Evolutionary conservation across 768 basidiomycete species (phyloP), one percentile per base, ranked within the genome.

Genomic region (Rhodotorula kratochvilovae): DNA sequence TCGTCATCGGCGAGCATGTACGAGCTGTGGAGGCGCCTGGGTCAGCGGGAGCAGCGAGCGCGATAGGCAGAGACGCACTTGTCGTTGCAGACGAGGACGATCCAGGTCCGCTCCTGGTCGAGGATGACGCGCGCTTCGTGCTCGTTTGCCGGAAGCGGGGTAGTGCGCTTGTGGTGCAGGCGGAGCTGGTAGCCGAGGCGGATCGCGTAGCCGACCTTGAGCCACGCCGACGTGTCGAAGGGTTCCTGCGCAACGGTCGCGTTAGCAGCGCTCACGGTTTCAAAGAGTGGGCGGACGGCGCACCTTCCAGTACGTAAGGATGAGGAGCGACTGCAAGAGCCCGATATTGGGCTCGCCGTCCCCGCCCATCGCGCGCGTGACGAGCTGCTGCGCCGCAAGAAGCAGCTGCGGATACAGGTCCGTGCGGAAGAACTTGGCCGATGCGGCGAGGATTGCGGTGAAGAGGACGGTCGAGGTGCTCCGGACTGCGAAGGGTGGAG

Each of bases 351-450:
- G 51, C 35, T 69, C 16, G 42, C 54, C 50, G 27, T 73, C 67
- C 39, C 59, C 54, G 48, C 48, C 48, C 35, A 61, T 63, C 15
- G 63, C 59, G 8, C 72, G 62, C 3, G 53, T 59, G 54, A 66
- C 51, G 45, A 73, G 67, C 27, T 66, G 59, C 51, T 70, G 54
- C 17, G 72, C 72, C 15, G 19, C 19, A n/a, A 53, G 6, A 29
- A 73, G 59, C 6, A 73, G 55, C 5, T 54, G 29, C 1, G 59
- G 54, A 33, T 73, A 70, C 21, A 73, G 35, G 33, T 73, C 65
- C 16, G 53, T 33, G 3, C 73, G 73, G 63, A 71, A 36, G 56
- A 75, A 75, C n/a, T 71, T 70, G 46, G 73, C 68, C 31, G 70
- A 55, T 8, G 68, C 70, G 54, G 73, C 70, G 51, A 75, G 66